phyloP scores from a whole-genome alignment of 495 filamentous ascomycete species.

The Pseudevernia furfuracea region DNA sequence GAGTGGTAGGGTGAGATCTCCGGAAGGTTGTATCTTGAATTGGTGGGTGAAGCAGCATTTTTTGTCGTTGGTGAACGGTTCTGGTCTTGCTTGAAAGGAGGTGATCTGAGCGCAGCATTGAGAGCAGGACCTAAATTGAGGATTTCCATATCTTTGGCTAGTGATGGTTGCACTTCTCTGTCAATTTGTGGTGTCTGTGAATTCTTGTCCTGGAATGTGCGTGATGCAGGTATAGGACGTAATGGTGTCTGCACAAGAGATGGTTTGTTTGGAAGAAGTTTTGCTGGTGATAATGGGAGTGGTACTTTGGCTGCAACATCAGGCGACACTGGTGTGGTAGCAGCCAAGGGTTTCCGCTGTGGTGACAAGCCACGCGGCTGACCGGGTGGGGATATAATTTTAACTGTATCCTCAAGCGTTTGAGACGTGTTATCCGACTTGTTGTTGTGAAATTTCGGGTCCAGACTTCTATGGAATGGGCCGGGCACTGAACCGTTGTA shows the following conservation, averaged over 20 bases:
- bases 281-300: slow-evolving; percentile 44
- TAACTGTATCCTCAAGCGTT: slow-evolving; percentile 30
- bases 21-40: slow-evolving; percentile 35
- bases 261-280: slow-evolving; percentile 32
- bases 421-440: slow-evolving; percentile 2
- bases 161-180: slow-evolving; percentile 43
- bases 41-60: slow-evolving; percentile 6
- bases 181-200: slow-evolving; percentile 50
- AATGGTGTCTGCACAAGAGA: slow-evolving; percentile 40
- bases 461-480: slow-evolving; percentile 20
- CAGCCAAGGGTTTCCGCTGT: slow-evolving; percentile 47
- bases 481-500: slow-evolving; percentile 1
- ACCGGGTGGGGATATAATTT: slow-evolving; percentile 29
- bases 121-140: slow-evolving; percentile 32
- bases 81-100: slow-evolving; percentile 2
- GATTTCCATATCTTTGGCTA: slow-evolving; percentile 52
- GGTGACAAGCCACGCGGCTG: slow-evolving; percentile 44
- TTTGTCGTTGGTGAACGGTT: slow-evolving; percentile 9
- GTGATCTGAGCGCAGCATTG: slow-evolving; percentile 27
- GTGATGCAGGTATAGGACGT: slow-evolving; percentile 32
- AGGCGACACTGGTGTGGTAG: slow-evolving; percentile 43
- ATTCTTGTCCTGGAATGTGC: slow-evolving; percentile 30
- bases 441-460: slow-evolving; percentile 9
- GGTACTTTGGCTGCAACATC: slow-evolving; percentile 45
- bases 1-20: slow-evolving; percentile 49